Base-by-base conservation (phyloP, 2,329 filamentous ascomycete genomes). In the Calonectria leucothoes region DNA sequence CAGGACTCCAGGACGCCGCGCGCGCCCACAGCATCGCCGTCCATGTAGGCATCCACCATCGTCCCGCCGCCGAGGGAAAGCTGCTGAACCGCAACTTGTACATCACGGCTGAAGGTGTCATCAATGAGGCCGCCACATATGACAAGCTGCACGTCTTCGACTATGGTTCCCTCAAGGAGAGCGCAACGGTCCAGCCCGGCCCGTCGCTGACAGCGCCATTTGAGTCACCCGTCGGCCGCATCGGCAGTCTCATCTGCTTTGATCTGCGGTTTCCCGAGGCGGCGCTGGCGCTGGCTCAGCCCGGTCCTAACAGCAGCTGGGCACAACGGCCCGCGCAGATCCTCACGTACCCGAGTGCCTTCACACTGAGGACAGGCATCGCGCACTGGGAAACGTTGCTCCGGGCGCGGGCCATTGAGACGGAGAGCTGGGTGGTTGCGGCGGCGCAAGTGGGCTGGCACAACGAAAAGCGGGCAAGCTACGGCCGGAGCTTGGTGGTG, bases 61-160 rank as follows among this genome's bases (percentile, higher is more conserved):
- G 93, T 23, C 71, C 73, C 17, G 61, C 68, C 14, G 45, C 69
- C 2, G 73, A 71, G 83, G 23, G 71, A 48, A 81, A 77, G 66
- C 85, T 91, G 55, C 84, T 88, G 78, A 91, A 91, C 85, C 86
- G 88, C 52, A 87, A 87, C 57, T 81, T 91, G 75, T 90, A 88
- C 84, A 90, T 91, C 76, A 79, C 84, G 45, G 78, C 85, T 6
- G 78, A 83, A 31, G 89, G 89, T 23, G 68, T 75, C 48, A 82
- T 91, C 39, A 79, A 84, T 52, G 81, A 86, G 3, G 75, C 83
- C 7, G 82, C 82, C 1, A 83, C 84, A 25, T 98, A 98, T 85
- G 94, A 98, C 83, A 98, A 98, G 84, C 86, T 98, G 37, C 96
- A 98, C 83, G 89, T 98, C 17, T 98, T 98, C 84, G 95, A 98